Evolutionary conservation across 1,284 basidiomycete species (phyloP).

Genomic region (Ganoderma sinense): DNA sequence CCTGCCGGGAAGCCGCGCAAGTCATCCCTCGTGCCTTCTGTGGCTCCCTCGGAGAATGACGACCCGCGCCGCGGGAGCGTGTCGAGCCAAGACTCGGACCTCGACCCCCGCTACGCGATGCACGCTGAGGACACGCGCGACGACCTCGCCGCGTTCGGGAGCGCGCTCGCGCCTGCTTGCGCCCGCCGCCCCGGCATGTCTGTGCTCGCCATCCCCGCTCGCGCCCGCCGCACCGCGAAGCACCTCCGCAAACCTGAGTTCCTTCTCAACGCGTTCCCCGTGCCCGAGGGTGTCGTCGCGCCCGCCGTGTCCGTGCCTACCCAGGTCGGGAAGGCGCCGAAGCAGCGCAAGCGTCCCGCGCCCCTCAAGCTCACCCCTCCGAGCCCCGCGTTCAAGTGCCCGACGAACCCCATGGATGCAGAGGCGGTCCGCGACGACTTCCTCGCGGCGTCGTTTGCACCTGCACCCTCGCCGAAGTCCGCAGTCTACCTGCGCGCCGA

Average conservation of each 20-base stretch:
- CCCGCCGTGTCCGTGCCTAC: background rate
- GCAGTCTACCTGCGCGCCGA: conserved; percentile 13
- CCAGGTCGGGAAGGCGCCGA: conserved; percentile 16
- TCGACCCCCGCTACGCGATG: conserved; percentile 57
- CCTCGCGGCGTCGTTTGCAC: conserved; percentile 40
- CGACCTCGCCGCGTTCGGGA: conserved; percentile 43
- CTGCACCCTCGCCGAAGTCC: conserved; percentile 23
- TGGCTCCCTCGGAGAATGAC: conserved; percentile 25
- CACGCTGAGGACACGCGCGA: conserved; percentile 47
- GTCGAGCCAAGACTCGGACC: conserved; percentile 60
- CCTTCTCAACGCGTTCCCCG: conserved; percentile 41
- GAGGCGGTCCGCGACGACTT: conserved; percentile 37
- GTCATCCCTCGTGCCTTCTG: conserved; percentile 12
- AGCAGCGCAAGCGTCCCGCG: conserved; percentile 36
- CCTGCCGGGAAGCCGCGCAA: conserved; percentile 27
- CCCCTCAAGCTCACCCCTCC: conserved; percentile 39
- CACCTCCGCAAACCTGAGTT: conserved; percentile 44
- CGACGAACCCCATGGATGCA: conserved; percentile 39
- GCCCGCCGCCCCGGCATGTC: conserved; percentile 40
- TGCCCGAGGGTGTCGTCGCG: conserved; percentile 30
- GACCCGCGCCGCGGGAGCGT: conserved; percentile 52
- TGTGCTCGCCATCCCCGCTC: conserved; percentile 41
- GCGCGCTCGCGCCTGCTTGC: conserved; percentile 32
- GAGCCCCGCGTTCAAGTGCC: conserved; percentile 38
- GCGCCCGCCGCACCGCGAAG: conserved; percentile 41